Evolutionary conservation across 1,284 basidiomycete species (phyloP).

Genomic region (Ceraceosorus bombacis): DNA sequence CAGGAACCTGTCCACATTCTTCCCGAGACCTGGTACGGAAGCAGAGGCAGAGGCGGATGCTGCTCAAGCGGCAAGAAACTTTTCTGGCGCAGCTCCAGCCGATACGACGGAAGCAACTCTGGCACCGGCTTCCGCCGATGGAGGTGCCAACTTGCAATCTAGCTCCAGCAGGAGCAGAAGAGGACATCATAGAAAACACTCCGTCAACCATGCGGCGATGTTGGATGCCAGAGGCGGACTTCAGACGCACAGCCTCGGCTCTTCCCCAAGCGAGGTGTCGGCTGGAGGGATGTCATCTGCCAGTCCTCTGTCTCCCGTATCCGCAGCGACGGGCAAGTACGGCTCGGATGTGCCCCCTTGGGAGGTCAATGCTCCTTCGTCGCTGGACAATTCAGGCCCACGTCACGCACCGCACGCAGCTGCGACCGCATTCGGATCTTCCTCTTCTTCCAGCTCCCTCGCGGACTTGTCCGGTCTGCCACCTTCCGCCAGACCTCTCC

Average conservation of each 20-base stretch:
- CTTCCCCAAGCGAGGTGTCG: too few species aligned
- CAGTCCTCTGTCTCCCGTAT: not conserved
- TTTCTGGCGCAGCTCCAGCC: slow-evolving; percentile 1
- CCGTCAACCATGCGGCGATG: slow-evolving; percentile 16
- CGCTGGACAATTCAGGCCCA: not conserved
- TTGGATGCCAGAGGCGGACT: not conserved
- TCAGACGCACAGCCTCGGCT: not conserved
- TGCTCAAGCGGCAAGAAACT: slow-evolving; percentile 1
- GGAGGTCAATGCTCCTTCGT: not conserved
- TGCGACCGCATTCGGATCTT: not conserved
- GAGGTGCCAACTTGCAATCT: slow-evolving; percentile 1
- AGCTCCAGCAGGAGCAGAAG: slow-evolving; percentile 29
- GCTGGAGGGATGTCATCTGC: too few species aligned
- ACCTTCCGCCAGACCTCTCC: slow-evolving; percentile 42
- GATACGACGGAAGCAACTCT: slow-evolving; percentile 4
- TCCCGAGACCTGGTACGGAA: slow-evolving; percentile 42
- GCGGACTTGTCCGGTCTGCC: not conserved
- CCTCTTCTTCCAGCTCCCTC: not conserved
- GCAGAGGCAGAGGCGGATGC: slow-evolving; percentile 34
- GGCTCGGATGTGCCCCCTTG: too few species aligned
- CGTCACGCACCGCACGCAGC: not conserved
- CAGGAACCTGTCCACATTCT: slow-evolving; percentile 45
- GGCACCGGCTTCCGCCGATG: not conserved
- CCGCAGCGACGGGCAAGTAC: not conserved
- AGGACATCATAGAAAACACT: slow-evolving; percentile 35